Percentiles rank a stretch among this genome's conserved stretches.
Evolutionary conservation across 768 basidiomycete genomes (phyloP).

Genomic region (Podaxis sp.): DNA sequence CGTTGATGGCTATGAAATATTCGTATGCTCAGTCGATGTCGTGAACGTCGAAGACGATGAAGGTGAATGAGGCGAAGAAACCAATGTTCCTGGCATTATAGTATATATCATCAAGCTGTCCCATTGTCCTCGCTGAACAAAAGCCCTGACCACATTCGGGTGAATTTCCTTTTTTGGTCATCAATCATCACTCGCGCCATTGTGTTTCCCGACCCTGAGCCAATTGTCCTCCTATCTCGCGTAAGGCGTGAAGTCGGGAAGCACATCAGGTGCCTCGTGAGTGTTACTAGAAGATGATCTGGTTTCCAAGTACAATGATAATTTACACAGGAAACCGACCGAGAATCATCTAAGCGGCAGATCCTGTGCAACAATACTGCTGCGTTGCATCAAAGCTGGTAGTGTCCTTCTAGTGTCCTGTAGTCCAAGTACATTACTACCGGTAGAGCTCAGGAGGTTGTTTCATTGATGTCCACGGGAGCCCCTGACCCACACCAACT

Average conservation of each 20-base stretch:
- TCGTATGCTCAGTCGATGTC: neutral
- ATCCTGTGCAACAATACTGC: neutral
- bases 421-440: too few species aligned
- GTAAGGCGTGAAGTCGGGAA: neutral
- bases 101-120: constrained; percentile 8
- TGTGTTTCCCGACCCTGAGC: constrained; percentile 13
- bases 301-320: neutral
- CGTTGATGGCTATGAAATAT: constrained; percentile 15
- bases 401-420: too few species aligned
- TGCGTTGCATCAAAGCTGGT: neutral
- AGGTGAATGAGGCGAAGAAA: neutral
- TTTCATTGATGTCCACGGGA: too few species aligned
- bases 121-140: constrained; percentile 27
- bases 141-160: constrained; percentile 23
- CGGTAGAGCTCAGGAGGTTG: too few species aligned
- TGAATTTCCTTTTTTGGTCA: constrained; percentile 27
- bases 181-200: constrained; percentile 16
- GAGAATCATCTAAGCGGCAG: neutral
- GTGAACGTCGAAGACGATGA: neutral
- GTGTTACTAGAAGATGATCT: neutral
- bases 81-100: neutral
- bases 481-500: too few species aligned
- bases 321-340: neutral
- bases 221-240: constrained; percentile 6
- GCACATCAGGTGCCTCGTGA: neutral